Evolutionary conservation across 2,329 filamentous ascomycete species (phyloP).

Genomic region (Podosphaera xanthii): DNA sequence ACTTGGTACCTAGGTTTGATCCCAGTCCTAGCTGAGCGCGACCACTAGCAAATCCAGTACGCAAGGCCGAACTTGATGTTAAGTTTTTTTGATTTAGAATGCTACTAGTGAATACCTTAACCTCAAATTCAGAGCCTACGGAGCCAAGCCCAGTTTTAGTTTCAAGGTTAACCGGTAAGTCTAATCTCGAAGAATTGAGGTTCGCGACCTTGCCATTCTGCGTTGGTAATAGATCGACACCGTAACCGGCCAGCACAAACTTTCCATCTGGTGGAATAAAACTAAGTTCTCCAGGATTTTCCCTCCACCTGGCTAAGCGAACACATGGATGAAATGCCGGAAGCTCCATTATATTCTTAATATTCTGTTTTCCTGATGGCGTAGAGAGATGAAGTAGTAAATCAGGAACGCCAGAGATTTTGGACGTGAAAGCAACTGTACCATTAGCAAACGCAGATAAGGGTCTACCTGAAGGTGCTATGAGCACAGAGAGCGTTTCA

Average conservation of each 20-base stretch:
- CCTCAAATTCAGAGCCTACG: constrained; percentile 67
- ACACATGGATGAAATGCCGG: constrained; percentile 96
- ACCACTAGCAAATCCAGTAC: constrained; percentile 18
- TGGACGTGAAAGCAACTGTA: constrained; percentile 82
- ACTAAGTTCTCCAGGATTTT: constrained; percentile 73
- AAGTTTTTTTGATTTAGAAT: constrained; percentile 17
- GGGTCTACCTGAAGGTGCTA: constrained; percentile 74
- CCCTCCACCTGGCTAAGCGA: constrained; percentile 69
- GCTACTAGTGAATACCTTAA: constrained; percentile 35
- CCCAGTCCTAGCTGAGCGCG: constrained; percentile 19
- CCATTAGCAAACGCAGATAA: constrained; percentile 74
- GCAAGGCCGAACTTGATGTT: constrained; percentile 18
- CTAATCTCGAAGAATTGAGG: constrained; percentile 35
- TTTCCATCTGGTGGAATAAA: constrained; percentile 89
- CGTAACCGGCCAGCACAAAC: constrained; percentile 84
- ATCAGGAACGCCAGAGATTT: constrained; percentile 86
- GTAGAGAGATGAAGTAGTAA: constrained; percentile 61
- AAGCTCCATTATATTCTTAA: constrained; percentile 54
- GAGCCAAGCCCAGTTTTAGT: constrained; percentile 59
- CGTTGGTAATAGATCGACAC: constrained; percentile 69
- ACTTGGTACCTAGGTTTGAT: constrained; percentile 22
- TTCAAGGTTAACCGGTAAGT: constrained; percentile 62
- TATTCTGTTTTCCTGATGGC: constrained; percentile 56
- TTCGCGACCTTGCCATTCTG: constrained; percentile 32
- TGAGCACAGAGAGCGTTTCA: constrained; percentile 66